Percentiles rank a stretch among this genome's conserved stretches.
Evolutionary conservation across 1,284 basidiomycete species (phyloP).

Genomic region (Ceratobasidium sp.): DNA sequence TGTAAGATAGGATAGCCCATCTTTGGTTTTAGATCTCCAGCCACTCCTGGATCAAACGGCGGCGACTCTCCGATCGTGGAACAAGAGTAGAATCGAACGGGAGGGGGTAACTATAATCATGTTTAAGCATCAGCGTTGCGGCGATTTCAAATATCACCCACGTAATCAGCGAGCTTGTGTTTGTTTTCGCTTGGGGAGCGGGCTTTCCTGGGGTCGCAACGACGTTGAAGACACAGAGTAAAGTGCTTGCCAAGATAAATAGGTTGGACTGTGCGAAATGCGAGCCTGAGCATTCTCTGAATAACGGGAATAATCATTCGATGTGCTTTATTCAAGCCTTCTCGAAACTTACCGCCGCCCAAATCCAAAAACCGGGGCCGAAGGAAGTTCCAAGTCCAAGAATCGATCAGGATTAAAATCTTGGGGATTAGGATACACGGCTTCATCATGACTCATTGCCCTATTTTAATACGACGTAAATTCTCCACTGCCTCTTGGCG

Average conservation of each 20-base stretch:
- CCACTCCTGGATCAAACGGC: background rate
- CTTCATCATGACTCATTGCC: slow-evolving; percentile 37
- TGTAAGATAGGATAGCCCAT: too few species aligned
- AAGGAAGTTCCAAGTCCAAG: slow-evolving; percentile 10
- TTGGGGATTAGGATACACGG: slow-evolving; percentile 37
- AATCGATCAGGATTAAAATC: slow-evolving; percentile 43
- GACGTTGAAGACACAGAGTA: slow-evolving; percentile 44
- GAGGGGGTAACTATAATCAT: background rate
- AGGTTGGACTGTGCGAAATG: slow-evolving; percentile 46
- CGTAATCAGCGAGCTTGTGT: background rate
- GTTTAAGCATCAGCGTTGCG: background rate
- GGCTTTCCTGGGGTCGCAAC: background rate
- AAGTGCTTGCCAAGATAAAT: slow-evolving; percentile 41
- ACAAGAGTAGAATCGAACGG: background rate
- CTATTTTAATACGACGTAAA: background rate
- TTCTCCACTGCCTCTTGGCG: too few species aligned
- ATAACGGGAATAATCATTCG: too few species aligned
- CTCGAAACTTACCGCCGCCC: background rate
- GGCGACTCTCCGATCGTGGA: background rate
- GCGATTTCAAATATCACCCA: background rate
- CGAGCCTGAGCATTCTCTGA: slow-evolving; percentile 44
- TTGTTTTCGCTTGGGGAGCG: background rate
- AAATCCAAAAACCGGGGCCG: background rate
- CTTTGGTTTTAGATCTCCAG: too few species aligned
- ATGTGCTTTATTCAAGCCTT: too few species aligned